These are phyloP conservation scores for Bassia scoparia DNA, from an alignment of 148 eudicot genomes.

Conservation along the genomic window DNA sequence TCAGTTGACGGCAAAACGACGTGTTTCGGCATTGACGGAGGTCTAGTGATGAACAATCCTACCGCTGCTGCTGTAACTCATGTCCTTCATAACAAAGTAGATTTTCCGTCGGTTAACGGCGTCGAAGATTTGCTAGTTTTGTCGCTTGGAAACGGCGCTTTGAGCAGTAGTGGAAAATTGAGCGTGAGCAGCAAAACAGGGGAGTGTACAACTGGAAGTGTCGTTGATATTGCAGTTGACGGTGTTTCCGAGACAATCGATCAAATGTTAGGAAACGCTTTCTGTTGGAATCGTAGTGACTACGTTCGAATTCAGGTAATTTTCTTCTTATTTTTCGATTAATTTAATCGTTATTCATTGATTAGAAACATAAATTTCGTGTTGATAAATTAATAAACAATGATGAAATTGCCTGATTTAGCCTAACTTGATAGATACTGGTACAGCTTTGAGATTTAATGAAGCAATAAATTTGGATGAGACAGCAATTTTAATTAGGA, in stretches of 20 bases:
- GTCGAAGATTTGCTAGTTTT: constrained; percentile 61
- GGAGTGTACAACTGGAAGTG: constrained; percentile 39
- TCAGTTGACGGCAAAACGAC: constrained; percentile 50
- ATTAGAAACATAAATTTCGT: background rate
- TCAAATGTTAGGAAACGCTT: constrained; percentile 86
- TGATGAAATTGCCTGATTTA: background rate
- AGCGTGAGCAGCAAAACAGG: constrained; percentile 33
- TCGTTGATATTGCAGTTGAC: constrained; percentile 68
- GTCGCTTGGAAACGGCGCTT: constrained; percentile 57
- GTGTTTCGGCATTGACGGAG: constrained; percentile 59
- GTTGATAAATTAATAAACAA: background rate
- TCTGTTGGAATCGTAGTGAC: constrained; percentile 71
- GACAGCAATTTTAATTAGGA: constrained; percentile 17
- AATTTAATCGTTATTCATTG: background rate
- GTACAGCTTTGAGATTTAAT: background rate
- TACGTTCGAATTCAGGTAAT: constrained; percentile 88
- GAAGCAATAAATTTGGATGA: constrained; percentile 10
- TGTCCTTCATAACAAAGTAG: constrained; percentile 59
- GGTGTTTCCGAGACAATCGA: constrained; percentile 92
- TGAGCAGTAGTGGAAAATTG: constrained; percentile 15
- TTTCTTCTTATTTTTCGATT: background rate
- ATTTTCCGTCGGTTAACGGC: constrained; percentile 61
- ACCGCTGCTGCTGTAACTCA: constrained; percentile 70
- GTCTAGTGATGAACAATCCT: constrained; percentile 74
- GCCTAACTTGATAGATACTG: background rate